These are phyloP conservation scores for Viridothelium virens DNA, from an alignment of 495 filamentous ascomycete species.

Conservation along the genomic window DNA sequence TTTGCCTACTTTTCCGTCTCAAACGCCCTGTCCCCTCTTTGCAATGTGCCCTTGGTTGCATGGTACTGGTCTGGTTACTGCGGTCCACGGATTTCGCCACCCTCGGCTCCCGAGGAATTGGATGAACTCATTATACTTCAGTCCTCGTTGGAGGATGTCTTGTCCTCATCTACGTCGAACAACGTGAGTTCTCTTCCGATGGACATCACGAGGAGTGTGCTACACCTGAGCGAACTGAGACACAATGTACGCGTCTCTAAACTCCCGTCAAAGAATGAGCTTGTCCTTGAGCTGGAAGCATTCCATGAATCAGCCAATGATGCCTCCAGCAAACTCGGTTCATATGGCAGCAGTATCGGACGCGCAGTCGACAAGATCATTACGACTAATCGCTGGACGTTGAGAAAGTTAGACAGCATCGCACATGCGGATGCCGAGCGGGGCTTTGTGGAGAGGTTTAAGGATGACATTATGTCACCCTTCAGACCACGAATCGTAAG, in stretches of 20 bases:
- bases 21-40: slow-evolving; percentile 51
- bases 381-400: slow-evolving; percentile 58
- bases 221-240: slow-evolving; percentile 63
- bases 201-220: slow-evolving; percentile 64
- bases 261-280: slow-evolving; percentile 46
- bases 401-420: slow-evolving; percentile 44
- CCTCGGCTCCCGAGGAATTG: slow-evolving; percentile 41
- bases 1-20: slow-evolving; percentile 41
- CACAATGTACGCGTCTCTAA: slow-evolving; percentile 52
- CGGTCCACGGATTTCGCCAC: slow-evolving; percentile 16
- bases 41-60: slow-evolving; percentile 54
- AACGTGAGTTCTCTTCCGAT: slow-evolving; percentile 47
- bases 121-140: slow-evolving; percentile 60
- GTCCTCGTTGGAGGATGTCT: slow-evolving; percentile 54
- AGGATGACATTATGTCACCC: slow-evolving; percentile 43
- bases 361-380: slow-evolving; percentile 63
- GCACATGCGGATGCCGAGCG: slow-evolving; percentile 32
- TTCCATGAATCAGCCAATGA: slow-evolving; percentile 55
- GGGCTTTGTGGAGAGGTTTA: slow-evolving; percentile 38
- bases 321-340: slow-evolving; percentile 51
- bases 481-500: slow-evolving; percentile 50
- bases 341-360: slow-evolving; percentile 61
- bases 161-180: slow-evolving; percentile 52
- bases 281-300: slow-evolving; percentile 58
- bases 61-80: slow-evolving; percentile 52